Base-by-base conservation (phyloP, 331 rosid genomes). In the Rosa hybrid region DNA sequence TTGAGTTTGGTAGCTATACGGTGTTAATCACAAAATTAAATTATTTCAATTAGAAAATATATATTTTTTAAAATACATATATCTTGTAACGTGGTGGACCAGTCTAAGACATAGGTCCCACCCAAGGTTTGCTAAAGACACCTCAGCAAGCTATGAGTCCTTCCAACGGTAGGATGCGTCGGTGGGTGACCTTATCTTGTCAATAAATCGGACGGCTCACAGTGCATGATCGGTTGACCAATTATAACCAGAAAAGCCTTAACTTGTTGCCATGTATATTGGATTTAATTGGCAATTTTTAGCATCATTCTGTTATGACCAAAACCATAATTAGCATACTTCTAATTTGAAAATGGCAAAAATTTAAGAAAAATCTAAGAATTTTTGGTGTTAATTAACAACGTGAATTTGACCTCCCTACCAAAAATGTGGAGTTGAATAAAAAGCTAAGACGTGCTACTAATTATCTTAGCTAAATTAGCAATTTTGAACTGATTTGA, bases 121-220 rank as follows among this genome's bases (percentile, higher is more conserved):
- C 81, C 14, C 46, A n/a, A 17, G 78, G 27, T 42, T 20, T 49
- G 27, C 41, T 14, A n/a, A 48, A 79, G 64, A 62, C 27, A 45
- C 48, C 62, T 25, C 8, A 59, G 4, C 34, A 57, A 16, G 34
- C 48, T 67, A 10, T 17, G 21, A 68, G 51, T 63, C 53, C 30
- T 12, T 54, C 68, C 68, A 62, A 46, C 78, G 68, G 74, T 60
- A 10, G 23, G 68, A 82, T 71, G 30, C 46, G 78, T 70, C 81
- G 81, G 85, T 82, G 74, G 84, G 18, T 56, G 27, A 13, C 12
- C 63, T 63, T 13, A 68, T 68, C 77, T 67, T 54, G 71, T 60
- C 53, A 68, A 12, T 48, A 27, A 30, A 81, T 76, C 80, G 0
- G 54, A 69, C 77, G 84, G 84, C 76, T 27, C 10, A 44, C 56